phyloP scores from a whole-genome alignment of 73 alveolate genomes.

The Diophrys sp. region DNA sequence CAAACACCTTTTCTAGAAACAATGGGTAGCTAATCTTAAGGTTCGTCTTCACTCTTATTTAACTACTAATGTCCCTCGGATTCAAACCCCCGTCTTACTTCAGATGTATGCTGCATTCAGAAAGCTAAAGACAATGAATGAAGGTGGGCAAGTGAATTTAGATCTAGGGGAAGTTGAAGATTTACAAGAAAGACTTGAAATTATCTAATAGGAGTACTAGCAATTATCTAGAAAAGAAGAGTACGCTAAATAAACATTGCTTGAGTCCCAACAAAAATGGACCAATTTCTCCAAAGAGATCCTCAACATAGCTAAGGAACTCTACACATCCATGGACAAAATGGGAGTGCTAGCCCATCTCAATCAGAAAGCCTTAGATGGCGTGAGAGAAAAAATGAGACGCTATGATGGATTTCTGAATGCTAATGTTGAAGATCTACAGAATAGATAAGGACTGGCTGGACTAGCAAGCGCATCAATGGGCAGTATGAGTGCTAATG shows the following conservation, averaged over 20 bases:
- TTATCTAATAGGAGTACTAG: slow-evolving; percentile 49
- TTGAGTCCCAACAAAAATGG: slow-evolving; percentile 81
- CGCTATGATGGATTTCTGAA: slow-evolving; percentile 46
- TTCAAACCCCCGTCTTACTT: slow-evolving; percentile 61
- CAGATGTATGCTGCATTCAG: slow-evolving; percentile 66
- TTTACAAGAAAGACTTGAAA: slow-evolving; percentile 44
- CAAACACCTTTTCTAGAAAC: slow-evolving; percentile 77
- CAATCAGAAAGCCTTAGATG: slow-evolving; percentile 23
- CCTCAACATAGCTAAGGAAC: slow-evolving; percentile 69
- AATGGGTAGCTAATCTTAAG: slow-evolving; percentile 85
- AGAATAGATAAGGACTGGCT: slow-evolving; percentile 18
- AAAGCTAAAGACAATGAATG: slow-evolving; percentile 21
- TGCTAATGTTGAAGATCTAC: slow-evolving; percentile 40
- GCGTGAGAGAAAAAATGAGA: slow-evolving; percentile 45
- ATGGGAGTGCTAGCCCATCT: slow-evolving; percentile 53
- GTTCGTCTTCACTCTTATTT: slow-evolving; percentile 69
- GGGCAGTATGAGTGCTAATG: too few species aligned
- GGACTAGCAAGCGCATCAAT: too few species aligned
- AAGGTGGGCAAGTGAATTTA: not conserved
- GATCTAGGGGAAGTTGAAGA: slow-evolving; percentile 58
- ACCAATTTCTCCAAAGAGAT: slow-evolving; percentile 66
- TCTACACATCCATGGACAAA: slow-evolving; percentile 58
- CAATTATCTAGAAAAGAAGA: slow-evolving; percentile 58
- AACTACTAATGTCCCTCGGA: slow-evolving; percentile 46
- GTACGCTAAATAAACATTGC: slow-evolving; percentile 61